These are phyloP conservation scores for Neurospora pannonica DNA, from an alignment of 495 filamentous ascomycete genomes.

Conservation along the genomic window DNA sequence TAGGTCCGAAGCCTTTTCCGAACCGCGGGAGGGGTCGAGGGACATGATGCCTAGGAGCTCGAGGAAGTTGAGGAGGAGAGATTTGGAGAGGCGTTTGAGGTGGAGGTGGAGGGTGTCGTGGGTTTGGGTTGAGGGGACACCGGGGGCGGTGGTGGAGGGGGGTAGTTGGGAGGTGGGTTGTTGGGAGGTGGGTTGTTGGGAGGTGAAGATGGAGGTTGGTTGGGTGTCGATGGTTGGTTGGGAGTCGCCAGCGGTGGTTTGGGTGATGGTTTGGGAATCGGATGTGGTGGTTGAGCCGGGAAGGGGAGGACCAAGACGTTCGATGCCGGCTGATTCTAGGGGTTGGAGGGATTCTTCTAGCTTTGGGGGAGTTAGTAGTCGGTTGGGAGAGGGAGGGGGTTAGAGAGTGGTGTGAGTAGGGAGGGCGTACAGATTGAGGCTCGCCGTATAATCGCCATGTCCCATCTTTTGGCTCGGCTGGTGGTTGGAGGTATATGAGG, in stretches of 20 bases:
- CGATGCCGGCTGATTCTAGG: conserved; percentile 58
- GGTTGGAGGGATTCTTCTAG: conserved; percentile 56
- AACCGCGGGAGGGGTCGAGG: conserved; percentile 46
- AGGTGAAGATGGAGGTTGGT: background rate
- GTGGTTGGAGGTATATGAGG: conserved; percentile 72
- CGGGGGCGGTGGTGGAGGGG: background rate
- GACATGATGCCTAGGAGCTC: conserved; percentile 65
- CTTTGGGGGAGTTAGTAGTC: conserved; percentile 15
- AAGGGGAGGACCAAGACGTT: conserved; percentile 51
- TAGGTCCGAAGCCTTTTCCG: conserved; percentile 65
- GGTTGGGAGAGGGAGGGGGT: conserved; percentile 1
- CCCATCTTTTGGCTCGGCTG: conserved; percentile 59
- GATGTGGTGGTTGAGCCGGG: background rate
- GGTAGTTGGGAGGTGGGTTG: background rate
- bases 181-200: background rate
- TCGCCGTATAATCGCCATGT: conserved; percentile 69
- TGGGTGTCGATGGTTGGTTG: background rate
- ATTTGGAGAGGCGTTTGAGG: conserved; percentile 70
- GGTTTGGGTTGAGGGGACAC: background rate
- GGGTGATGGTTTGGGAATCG: conserved; percentile 12
- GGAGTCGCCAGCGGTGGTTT: conserved; percentile 36
- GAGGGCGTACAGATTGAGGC: conserved; percentile 44
- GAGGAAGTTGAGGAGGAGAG: conserved; percentile 74
- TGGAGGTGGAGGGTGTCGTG: conserved; percentile 34
- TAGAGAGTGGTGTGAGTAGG: background rate